Evolutionary conservation across 805 yeast genomes (phyloP).

Genomic region (Candida patagonica): DNA sequence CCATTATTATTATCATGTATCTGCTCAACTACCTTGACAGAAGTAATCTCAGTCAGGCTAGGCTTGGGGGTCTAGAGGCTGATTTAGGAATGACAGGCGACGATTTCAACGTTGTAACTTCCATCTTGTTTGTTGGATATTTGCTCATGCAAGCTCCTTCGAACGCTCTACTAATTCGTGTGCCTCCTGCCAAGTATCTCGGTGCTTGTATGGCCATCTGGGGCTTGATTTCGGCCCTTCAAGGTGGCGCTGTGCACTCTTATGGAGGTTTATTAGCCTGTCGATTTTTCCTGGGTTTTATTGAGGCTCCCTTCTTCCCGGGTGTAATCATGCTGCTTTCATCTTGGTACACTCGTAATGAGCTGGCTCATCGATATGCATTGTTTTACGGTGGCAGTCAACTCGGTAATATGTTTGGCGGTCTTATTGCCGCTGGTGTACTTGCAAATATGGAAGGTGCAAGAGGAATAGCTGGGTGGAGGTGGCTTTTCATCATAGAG

Average conservation of each 20-base stretch:
- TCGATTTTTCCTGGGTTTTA: slow-evolving; percentile 33
- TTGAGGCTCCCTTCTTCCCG: slow-evolving; percentile 38
- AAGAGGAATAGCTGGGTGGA: slow-evolving; percentile 28
- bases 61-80: slow-evolving; percentile 39
- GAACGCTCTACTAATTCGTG: slow-evolving; percentile 29
- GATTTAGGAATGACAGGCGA: slow-evolving; percentile 33
- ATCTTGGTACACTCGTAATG: slow-evolving; percentile 33
- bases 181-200: slow-evolving; percentile 17
- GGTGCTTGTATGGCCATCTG: slow-evolving; percentile 14
- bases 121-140: slow-evolving; percentile 29
- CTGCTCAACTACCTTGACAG: slow-evolving; percentile 42
- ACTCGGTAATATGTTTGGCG: slow-evolving; percentile 33
- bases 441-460: slow-evolving; percentile 41
- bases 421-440: slow-evolving; percentile 31
- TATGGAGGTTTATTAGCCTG: slow-evolving; percentile 27
- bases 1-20: slow-evolving; percentile 37
- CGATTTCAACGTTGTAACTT: slow-evolving; percentile 37
- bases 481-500: slow-evolving; percentile 37
- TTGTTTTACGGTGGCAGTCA: slow-evolving; percentile 31
- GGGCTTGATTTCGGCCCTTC: slow-evolving; percentile 29
- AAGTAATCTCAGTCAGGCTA: slow-evolving; percentile 44
- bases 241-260: slow-evolving; percentile 25
- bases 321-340: slow-evolving; percentile 34
- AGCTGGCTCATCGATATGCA: slow-evolving; percentile 31
- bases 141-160: slow-evolving; percentile 34